These are phyloP conservation scores for Murraya koenigii DNA, from an alignment of 345 rosid genomes.

Conservation along the genomic window DNA sequence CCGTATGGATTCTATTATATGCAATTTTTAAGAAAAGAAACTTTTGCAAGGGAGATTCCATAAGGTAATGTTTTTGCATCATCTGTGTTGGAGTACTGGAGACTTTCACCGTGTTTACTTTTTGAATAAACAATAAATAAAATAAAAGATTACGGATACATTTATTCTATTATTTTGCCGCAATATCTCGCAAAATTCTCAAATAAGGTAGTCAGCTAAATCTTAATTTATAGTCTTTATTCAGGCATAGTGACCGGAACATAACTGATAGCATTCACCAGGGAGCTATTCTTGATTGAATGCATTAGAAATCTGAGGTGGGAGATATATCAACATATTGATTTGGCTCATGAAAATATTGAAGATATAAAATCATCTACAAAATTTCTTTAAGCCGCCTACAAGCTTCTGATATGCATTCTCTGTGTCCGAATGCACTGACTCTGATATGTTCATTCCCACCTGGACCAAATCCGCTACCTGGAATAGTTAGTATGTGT, in stretches of 20 bases:
- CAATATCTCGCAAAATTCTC: background rate
- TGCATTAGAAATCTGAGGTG: background rate
- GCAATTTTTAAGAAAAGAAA: background rate
- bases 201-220: background rate
- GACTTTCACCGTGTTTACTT: background rate
- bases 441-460: constrained; percentile 74
- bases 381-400: constrained; percentile 36
- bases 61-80: background rate
- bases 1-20: background rate
- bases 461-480: constrained; percentile 75
- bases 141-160: background rate
- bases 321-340: background rate
- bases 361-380: background rate
- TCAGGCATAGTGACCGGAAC: background rate
- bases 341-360: background rate
- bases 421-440: constrained; percentile 64
- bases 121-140: too few relatives aligned
- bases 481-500: constrained; percentile 67
- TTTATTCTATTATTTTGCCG: background rate
- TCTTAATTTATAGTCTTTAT: background rate
- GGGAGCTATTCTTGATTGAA: background rate
- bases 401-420: constrained; percentile 57
- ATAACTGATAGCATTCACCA: background rate
- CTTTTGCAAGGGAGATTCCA: background rate
- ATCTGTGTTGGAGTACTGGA: background rate